Percentiles rank a stretch among this genome's conserved stretches.
Conservation (phyloP, 345 rosid genomes). For the Lepidium aucheri region DNA sequence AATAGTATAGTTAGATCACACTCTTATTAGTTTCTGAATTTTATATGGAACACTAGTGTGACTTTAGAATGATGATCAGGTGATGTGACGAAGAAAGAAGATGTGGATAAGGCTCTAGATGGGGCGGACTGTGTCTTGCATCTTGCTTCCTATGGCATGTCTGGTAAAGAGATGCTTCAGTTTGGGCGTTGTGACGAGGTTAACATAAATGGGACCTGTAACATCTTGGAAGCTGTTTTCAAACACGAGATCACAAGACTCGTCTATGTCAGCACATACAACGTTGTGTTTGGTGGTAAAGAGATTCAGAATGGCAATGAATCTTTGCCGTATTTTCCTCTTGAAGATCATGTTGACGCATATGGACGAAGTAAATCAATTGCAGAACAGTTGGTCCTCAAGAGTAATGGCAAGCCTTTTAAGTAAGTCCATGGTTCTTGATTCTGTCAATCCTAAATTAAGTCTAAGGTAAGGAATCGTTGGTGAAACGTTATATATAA, state of each 20-base stretch:
- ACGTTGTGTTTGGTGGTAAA: conserved; percentile 85
- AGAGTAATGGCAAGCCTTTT: conserved; percentile 58
- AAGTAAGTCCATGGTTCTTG: conserved; percentile 43
- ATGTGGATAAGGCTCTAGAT: conserved; percentile 54
- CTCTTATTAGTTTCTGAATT: background rate
- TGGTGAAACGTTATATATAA: background rate
- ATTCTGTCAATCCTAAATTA: background rate
- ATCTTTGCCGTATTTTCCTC: conserved; percentile 65
- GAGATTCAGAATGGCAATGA: conserved; percentile 83
- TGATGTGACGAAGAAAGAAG: conserved; percentile 44
- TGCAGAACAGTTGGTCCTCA: conserved; percentile 80
- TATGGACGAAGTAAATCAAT: conserved; percentile 73
- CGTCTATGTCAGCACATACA: conserved; percentile 79
- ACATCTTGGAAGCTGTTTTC: conserved; percentile 59
- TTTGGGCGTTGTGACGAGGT: conserved; percentile 74
- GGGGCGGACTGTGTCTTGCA: conserved; percentile 80
- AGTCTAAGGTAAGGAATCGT: background rate
- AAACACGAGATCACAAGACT: conserved; percentile 60
- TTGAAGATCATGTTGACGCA: conserved; percentile 65
- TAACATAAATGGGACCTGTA: conserved; percentile 78
- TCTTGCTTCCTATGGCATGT: conserved; percentile 90
- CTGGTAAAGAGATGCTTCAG: conserved; percentile 92
- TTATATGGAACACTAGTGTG: background rate
- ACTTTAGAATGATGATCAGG: conserved; percentile 31
- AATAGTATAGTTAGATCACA: background rate